These are phyloP conservation scores for Teunomyces kruisii DNA, from an alignment of 805 yeast species.

Conservation along the genomic window DNA sequence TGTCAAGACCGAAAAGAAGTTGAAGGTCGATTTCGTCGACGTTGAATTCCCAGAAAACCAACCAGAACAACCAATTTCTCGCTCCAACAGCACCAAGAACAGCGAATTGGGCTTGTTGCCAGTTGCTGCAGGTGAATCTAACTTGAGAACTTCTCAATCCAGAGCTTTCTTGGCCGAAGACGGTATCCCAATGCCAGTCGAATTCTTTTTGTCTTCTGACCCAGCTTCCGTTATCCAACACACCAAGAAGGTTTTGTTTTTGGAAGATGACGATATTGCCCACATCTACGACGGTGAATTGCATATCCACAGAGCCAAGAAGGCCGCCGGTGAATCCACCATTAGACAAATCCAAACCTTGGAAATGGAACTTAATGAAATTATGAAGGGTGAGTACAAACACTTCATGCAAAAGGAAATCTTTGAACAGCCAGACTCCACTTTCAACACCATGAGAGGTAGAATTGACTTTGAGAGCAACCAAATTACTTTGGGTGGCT, in stretches of 20 bases:
- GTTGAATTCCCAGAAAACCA: conserved; percentile 87
- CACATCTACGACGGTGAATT: conserved; percentile 97
- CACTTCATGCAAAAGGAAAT: conserved; percentile 99
- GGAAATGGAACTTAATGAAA: conserved; percentile 95
- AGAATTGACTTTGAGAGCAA: conserved; percentile 88
- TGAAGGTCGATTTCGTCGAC: conserved; percentile 97
- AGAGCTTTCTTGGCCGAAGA: conserved; percentile 96
- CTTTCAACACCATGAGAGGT: conserved; percentile 99
- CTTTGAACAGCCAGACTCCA: conserved; percentile 97
- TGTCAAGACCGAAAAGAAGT: conserved; percentile 91
- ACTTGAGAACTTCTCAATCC: conserved; percentile 85
- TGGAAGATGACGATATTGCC: conserved; percentile 98
- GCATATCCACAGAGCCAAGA: conserved; percentile 95
- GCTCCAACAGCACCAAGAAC: conserved; percentile 13
- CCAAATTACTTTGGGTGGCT: conserved; percentile 83
- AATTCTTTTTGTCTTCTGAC: conserved; percentile 94
- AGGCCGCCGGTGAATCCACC: conserved; percentile 78
- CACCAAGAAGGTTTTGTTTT: conserved; percentile 92
- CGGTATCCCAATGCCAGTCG: conserved; percentile 89
- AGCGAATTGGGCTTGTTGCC: conserved; percentile 45
- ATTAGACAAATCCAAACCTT: conserved; percentile 94
- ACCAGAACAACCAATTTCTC: conserved; percentile 10
- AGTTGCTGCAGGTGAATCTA: conserved; percentile 52
- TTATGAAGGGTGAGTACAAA: conserved; percentile 94
- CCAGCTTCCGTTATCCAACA: conserved; percentile 96